phyloP scores from a whole-genome alignment of 2,329 filamentous ascomycete species.

The Epichloe gansuensis region DNA sequence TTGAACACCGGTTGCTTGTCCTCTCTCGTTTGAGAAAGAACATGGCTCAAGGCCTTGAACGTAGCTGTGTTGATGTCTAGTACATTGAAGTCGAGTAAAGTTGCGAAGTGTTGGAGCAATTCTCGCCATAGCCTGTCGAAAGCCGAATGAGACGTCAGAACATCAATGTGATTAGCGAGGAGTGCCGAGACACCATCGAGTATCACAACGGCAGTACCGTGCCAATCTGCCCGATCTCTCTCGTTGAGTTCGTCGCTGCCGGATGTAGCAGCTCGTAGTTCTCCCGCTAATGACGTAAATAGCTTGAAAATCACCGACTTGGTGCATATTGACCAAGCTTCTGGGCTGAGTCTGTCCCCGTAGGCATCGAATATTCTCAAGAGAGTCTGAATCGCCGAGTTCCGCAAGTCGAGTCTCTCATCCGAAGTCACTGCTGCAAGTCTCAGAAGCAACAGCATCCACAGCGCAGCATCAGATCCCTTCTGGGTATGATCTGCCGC shows the following conservation, averaged over 20 bases:
- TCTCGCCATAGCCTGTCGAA: conserved; percentile 67
- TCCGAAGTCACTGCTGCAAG: conserved; percentile 61
- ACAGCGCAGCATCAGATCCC: conserved; percentile 57
- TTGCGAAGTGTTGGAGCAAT: conserved; percentile 55
- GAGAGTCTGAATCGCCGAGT: conserved; percentile 82
- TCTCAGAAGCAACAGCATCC: conserved; percentile 63
- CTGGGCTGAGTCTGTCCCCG: conserved; percentile 62
- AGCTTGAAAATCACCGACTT: conserved; percentile 70
- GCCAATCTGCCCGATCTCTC: conserved; percentile 45
- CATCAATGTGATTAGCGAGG: conserved; percentile 62
- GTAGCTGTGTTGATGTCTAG: conserved; percentile 61
- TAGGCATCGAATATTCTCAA: conserved; percentile 87
- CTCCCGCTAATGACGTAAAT: conserved; percentile 53
- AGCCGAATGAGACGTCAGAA: conserved; percentile 50
- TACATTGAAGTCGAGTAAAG: conserved; percentile 46
- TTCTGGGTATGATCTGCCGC: conserved; percentile 46
- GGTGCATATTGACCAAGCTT: conserved; percentile 75
- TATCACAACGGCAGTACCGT: conserved; percentile 62
- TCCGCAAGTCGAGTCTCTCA: conserved; percentile 61
- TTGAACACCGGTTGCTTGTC: conserved; percentile 31
- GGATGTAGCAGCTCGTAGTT: conserved; percentile 29
- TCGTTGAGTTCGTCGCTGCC: conserved; percentile 26
- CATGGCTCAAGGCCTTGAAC: conserved; percentile 52
- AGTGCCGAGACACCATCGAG: conserved; percentile 61
- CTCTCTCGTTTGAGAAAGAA: conserved; percentile 40